These are phyloP conservation scores for Phytophthora boehmeriae DNA, from an alignment of 352 stramenopile species.

Conservation along the genomic window DNA sequence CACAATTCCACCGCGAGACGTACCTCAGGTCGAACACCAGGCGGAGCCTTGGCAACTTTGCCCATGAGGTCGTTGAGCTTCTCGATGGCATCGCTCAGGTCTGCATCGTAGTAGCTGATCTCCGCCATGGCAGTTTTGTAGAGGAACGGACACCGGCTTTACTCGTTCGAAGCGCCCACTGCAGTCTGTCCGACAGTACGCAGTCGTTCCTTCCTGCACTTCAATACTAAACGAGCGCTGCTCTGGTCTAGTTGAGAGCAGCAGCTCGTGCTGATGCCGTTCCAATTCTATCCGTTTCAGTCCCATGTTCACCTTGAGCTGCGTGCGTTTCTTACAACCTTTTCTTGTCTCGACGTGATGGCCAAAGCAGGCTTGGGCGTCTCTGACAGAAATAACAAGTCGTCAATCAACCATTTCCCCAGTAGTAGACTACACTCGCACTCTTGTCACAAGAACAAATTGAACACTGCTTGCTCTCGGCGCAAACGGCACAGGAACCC, in stretches of 20 bases:
- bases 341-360: conserved; percentile 24
- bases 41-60: conserved; percentile 80
- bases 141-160: not conserved
- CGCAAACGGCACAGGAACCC: conserved; percentile 5
- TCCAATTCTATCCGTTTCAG: conserved; percentile 29
- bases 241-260: conserved; percentile 5
- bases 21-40: conserved; percentile 72
- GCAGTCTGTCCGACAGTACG: conserved; percentile 12
- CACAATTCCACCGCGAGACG: not conserved
- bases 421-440: not conserved
- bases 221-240: conserved; percentile 3
- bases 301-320: conserved; percentile 5
- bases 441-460: not conserved
- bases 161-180: not conserved
- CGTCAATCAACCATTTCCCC: conserved; percentile 8
- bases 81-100: conserved; percentile 81
- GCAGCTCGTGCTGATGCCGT: conserved; percentile 11
- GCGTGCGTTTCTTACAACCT: conserved; percentile 29
- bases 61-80: conserved; percentile 89
- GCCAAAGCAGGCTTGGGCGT: conserved; percentile 2
- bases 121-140: conserved; percentile 62
- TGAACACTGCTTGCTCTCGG: not conserved
- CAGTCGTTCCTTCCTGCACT: conserved; percentile 4
- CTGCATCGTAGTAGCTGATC: conserved; percentile 89
- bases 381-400: conserved; percentile 24